Percentiles rank a stretch among this genome's conserved stretches.
Evolutionary conservation across 2,329 filamentous ascomycete species (phyloP).

Genomic region (Samsoniella hepiali): DNA sequence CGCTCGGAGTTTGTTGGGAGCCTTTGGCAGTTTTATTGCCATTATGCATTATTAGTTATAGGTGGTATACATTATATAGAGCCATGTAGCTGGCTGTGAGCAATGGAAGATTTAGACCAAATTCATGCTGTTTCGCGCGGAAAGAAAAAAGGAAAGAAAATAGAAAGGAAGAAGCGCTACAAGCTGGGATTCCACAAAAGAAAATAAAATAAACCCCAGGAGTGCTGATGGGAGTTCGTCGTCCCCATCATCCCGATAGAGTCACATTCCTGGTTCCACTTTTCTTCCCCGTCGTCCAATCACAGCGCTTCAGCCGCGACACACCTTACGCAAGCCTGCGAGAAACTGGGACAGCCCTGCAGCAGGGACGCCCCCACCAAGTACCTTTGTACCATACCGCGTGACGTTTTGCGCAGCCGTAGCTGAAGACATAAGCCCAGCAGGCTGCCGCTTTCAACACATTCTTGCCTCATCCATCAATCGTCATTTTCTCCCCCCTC

Average conservation of each 20-base stretch:
- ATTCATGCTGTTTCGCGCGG: no score
- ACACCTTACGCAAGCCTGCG: neutral
- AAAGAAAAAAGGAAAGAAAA: no score
- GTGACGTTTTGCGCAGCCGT: constrained; percentile 4
- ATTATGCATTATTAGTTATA: neutral
- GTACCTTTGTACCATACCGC: constrained; percentile 2
- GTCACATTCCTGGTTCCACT: neutral
- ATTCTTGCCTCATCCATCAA: neutral
- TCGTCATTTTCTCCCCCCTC: neutral
- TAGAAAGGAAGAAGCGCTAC: no score
- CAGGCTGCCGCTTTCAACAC: neutral
- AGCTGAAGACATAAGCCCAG: constrained; percentile 22
- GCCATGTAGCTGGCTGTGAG: neutral
- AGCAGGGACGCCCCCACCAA: neutral
- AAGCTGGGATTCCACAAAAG: no score
- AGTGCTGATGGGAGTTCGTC: neutral
- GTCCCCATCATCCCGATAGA: neutral
- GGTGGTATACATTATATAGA: neutral
- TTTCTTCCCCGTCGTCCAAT: neutral
- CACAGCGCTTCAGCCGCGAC: neutral
- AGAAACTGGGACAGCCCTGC: neutral
- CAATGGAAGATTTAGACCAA: neutral
- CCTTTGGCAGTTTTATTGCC: neutral
- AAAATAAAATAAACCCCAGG: no score
- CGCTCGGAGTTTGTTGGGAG: neutral